These are phyloP conservation scores for Boletus tylopilopsis DNA, from an alignment of 768 basidiomycete species.

Conservation along the genomic window DNA sequence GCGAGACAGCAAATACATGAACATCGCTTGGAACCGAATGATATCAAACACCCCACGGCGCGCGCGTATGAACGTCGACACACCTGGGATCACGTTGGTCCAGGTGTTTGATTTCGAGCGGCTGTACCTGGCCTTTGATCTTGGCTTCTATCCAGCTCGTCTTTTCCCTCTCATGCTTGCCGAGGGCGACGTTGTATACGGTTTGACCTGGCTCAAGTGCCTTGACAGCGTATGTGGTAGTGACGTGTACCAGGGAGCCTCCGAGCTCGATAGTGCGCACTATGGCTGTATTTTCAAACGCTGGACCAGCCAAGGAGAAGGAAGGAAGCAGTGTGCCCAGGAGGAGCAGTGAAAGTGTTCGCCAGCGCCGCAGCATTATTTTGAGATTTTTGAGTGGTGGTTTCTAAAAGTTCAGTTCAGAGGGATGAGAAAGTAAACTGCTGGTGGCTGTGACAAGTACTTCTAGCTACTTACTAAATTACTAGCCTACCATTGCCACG, in stretches of 20 bases:
- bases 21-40: slow-evolving; percentile 36
- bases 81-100: slow-evolving; percentile 51
- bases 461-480: too few relatives aligned
- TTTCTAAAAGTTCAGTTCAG: too few relatives aligned
- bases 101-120: slow-evolving; percentile 50
- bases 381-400: slow-evolving; percentile 34
- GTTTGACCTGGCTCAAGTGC: slow-evolving; percentile 58
- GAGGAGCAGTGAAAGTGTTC: slow-evolving; percentile 46
- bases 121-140: slow-evolving; percentile 62
- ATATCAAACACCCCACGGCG: slow-evolving; percentile 11
- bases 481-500: slow-evolving; percentile 84
- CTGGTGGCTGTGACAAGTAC: slow-evolving; percentile 15
- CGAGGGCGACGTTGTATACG: slow-evolving; percentile 66
- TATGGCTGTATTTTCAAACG: slow-evolving; percentile 87
- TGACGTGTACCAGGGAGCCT: slow-evolving; percentile 83
- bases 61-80: slow-evolving; percentile 24
- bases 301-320: slow-evolving; percentile 39
- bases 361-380: slow-evolving; percentile 41
- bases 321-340: slow-evolving; percentile 38
- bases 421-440: too few relatives aligned
- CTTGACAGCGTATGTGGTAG: slow-evolving; percentile 83
- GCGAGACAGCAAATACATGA: slow-evolving; percentile 56
- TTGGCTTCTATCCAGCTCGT: slow-evolving; percentile 80
- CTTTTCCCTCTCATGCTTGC: slow-evolving; percentile 54
- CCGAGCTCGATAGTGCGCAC: slow-evolving; percentile 88